phyloP scores from a whole-genome alignment of 495 filamentous ascomycete species.

The Viridothelium virens region DNA sequence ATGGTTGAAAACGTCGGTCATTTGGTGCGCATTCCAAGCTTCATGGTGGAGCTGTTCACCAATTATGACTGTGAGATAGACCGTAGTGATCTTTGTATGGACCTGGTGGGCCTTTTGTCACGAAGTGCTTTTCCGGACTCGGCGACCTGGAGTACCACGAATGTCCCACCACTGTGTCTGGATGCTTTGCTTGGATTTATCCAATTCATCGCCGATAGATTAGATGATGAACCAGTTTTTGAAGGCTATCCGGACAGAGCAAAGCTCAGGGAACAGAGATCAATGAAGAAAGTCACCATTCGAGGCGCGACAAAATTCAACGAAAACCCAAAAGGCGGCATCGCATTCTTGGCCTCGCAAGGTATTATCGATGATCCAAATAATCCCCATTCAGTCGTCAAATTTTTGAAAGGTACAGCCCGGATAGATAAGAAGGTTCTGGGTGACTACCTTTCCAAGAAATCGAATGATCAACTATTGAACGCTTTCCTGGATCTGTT shows the following conservation, averaged over 20 bases:
- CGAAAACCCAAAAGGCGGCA: constrained; percentile 80
- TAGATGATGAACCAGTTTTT: constrained; percentile 58
- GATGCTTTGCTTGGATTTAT: constrained; percentile 87
- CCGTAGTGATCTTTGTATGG: constrained; percentile 85
- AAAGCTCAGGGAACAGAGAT: constrained; percentile 58
- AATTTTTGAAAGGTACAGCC: constrained; percentile 76
- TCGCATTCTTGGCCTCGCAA: constrained; percentile 75
- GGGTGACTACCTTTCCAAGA: constrained; percentile 89
- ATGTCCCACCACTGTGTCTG: constrained; percentile 89
- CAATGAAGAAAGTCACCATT: constrained; percentile 78
- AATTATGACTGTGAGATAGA: constrained; percentile 98
- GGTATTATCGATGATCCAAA: constrained; percentile 71
- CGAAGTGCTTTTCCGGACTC: constrained; percentile 95
- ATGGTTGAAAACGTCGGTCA: constrained; percentile 97
- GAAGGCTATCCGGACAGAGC: constrained; percentile 62
- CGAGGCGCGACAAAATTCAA: constrained; percentile 89
- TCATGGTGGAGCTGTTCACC: constrained; percentile 89
- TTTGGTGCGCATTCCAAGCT: constrained; percentile 82
- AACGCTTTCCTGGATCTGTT: constrained; percentile 76
- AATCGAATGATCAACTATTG: constrained; percentile 69
- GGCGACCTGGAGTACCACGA: constrained; percentile 98
- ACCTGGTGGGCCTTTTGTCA: constrained; percentile 86
- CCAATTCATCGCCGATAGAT: constrained; percentile 78
- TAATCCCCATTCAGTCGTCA: constrained; percentile 64
- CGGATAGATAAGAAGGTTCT: constrained; percentile 83